These are phyloP conservation scores for Candida sp. DNA, from an alignment of 1,139 yeast genomes.

Conservation along the genomic window DNA sequence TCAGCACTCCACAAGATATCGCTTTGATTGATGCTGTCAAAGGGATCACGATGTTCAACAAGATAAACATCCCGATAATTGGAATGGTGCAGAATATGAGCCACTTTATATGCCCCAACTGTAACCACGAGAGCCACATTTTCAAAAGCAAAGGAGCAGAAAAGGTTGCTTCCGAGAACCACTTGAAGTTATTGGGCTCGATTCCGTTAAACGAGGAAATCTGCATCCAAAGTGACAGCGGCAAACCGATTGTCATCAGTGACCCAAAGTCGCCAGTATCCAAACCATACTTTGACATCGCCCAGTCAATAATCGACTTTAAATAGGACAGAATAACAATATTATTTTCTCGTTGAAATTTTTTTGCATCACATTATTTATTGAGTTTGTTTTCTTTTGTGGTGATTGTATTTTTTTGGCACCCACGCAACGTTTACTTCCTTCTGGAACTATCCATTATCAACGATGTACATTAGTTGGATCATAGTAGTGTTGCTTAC, in stretches of 20 bases:
- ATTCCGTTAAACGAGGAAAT: conserved; percentile 72
- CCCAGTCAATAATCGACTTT: conserved; percentile 26
- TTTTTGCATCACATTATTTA: conserved; percentile 1
- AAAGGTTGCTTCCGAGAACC: conserved; percentile 56
- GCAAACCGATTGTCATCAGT: conserved; percentile 64
- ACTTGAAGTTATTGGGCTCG: conserved; percentile 61
- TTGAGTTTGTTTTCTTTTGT: background rate
- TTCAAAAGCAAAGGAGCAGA: conserved; percentile 74
- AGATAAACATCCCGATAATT: conserved; percentile 73
- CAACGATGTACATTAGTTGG: background rate
- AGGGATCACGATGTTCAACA: conserved; percentile 79
- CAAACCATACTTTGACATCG: conserved; percentile 49
- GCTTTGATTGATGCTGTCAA: conserved; percentile 83
- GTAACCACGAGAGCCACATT: conserved; percentile 73
- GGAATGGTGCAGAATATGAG: conserved; percentile 92
- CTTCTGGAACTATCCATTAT: background rate
- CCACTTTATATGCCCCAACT: conserved; percentile 73
- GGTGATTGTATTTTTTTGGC: no score
- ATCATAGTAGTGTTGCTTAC: background rate
- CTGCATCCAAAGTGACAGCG: conserved; percentile 63
- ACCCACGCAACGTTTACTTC: background rate
- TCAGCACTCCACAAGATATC: conserved; percentile 87
- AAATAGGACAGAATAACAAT: conserved; percentile 6
- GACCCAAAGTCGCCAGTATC: conserved; percentile 41
- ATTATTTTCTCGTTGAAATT: background rate